Conservation (phyloP, 2,329 filamentous ascomycete genomes). For the Botrytis deweyae region DNA sequence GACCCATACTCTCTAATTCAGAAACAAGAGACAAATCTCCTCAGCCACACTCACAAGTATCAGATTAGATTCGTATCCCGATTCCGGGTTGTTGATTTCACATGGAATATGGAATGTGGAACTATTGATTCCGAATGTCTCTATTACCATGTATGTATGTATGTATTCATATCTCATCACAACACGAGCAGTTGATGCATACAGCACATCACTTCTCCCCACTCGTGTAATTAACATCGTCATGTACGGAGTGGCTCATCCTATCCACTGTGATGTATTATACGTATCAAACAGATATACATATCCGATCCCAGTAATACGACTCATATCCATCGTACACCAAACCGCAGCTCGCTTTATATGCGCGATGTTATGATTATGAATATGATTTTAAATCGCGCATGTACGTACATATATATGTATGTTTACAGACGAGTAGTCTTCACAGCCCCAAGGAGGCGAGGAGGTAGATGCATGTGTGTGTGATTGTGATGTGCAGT, state of each 20-base stretch:
- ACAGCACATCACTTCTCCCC: background rate
- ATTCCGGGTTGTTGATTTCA: background rate
- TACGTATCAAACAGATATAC: background rate
- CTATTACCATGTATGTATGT: background rate
- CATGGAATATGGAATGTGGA: too few species aligned
- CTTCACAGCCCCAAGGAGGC: background rate
- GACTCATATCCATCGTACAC: background rate
- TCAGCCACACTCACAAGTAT: background rate
- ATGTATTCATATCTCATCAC: background rate
- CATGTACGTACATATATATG: background rate
- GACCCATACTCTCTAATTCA: background rate
- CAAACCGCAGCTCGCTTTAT: background rate
- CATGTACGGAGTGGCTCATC: background rate
- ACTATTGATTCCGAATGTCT: background rate
- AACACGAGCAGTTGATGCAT: background rate
- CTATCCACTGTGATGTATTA: background rate
- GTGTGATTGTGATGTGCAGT: background rate
- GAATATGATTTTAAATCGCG: background rate
- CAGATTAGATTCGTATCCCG: background rate
- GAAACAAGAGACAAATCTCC: background rate
- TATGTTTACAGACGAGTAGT: background rate
- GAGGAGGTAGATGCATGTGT: background rate
- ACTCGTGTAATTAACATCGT: background rate
- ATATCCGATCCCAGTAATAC: background rate
- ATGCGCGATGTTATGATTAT: background rate